These are phyloP conservation scores for Heliocybe sulcata DNA, from an alignment of 1,284 basidiomycete species.

Conservation along the genomic window DNA sequence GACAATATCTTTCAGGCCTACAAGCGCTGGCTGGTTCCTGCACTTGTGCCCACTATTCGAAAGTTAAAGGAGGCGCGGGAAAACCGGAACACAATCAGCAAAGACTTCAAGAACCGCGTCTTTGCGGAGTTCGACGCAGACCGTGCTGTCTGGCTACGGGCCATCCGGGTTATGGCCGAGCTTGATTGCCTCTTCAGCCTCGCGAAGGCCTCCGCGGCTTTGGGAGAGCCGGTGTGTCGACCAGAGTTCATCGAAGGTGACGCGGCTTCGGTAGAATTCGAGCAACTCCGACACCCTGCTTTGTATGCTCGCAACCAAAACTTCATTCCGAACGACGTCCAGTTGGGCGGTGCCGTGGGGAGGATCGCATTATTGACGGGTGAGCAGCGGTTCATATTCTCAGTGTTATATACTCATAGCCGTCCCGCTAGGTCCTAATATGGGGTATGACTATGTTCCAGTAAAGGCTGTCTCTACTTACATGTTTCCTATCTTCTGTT, in stretches of 20 bases:
- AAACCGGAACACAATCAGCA: constrained; percentile 72
- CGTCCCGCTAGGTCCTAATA: constrained; percentile 66
- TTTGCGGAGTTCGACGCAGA: constrained; percentile 85
- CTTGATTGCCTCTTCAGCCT: constrained; percentile 93
- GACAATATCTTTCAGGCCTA: constrained; percentile 39
- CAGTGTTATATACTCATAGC: constrained; percentile 3
- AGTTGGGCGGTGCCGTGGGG: constrained; percentile 72
- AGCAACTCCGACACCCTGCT: constrained; percentile 83
- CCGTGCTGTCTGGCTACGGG: constrained; percentile 71
- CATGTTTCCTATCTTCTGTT: constrained; percentile 4
- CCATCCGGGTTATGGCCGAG: constrained; percentile 75
- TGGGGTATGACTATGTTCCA: constrained; percentile 55
- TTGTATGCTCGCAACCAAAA: constrained; percentile 58
- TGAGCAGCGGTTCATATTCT: constrained; percentile 21
- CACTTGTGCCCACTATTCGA: constrained; percentile 66
- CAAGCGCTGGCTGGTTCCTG: constrained; percentile 72
- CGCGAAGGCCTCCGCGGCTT: constrained; percentile 81
- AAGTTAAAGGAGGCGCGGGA: constrained; percentile 89
- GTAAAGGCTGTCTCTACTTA: not conserved
- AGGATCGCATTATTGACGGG: constrained; percentile 90
- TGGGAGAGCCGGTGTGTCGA: constrained; percentile 90
- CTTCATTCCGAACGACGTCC: constrained; percentile 95
- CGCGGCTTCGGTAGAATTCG: constrained; percentile 74
- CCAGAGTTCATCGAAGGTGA: constrained; percentile 83
- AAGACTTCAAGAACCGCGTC: constrained; percentile 76